Conservation (phyloP, 257 asterid genomes). For the Penstemon barbatus region DNA sequence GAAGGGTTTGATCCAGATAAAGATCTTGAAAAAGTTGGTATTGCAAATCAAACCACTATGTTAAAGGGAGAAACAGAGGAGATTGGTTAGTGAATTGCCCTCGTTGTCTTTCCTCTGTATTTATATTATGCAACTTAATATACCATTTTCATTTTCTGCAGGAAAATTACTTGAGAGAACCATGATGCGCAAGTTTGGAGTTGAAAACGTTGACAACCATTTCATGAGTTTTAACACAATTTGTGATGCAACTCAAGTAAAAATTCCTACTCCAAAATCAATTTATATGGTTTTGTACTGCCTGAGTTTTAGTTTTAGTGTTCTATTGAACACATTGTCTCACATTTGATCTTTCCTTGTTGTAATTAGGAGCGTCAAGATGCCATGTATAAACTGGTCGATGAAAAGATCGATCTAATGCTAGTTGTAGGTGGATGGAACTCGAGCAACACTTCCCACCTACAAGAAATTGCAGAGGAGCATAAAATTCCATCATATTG, state of each 20-base stretch:
- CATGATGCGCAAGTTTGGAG: constrained; percentile 88
- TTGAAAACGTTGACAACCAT: constrained; percentile 76
- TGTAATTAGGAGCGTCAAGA: constrained; percentile 87
- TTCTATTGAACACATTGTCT: not conserved
- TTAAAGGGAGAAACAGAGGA: constrained; percentile 98
- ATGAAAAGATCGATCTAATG: constrained; percentile 73
- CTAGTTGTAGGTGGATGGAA: constrained; percentile 98
- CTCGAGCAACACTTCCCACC: constrained; percentile 98
- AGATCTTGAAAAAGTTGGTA: constrained; percentile 85
- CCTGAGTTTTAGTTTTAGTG: too few species aligned
- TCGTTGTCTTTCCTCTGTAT: constrained; percentile 11
- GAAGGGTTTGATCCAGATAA: constrained; percentile 85
- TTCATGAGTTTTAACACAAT: constrained; percentile 97
- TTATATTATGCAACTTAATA: constrained; percentile 5
- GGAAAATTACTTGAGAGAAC: constrained; percentile 72
- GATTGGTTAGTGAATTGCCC: constrained; percentile 56
- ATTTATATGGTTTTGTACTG: not conserved
- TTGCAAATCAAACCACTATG: constrained; percentile 99
- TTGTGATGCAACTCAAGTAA: constrained; percentile 98
- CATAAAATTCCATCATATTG: constrained; percentile 95
- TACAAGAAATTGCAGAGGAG: constrained; percentile 92
- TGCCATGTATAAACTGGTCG: constrained; percentile 97
- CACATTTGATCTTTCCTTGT: constrained; percentile 22
- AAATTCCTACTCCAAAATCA: constrained; percentile 18
- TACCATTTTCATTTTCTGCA: constrained; percentile 30